phyloP scores from a whole-genome alignment of 148 eudicot species.

The Rhododendron griersonianum region DNA sequence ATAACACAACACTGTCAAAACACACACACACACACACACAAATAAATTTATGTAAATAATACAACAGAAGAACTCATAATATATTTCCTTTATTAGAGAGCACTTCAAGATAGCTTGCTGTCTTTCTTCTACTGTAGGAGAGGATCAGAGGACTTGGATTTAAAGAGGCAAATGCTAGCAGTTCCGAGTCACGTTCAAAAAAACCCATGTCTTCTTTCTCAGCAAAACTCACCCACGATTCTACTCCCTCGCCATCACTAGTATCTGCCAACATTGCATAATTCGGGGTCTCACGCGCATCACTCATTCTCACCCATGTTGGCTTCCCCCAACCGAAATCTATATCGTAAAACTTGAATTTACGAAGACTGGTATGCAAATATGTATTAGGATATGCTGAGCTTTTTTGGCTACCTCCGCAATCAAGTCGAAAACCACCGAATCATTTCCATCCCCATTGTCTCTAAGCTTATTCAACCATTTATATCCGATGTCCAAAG shows the following conservation, averaged over 20 bases:
- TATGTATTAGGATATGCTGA: neutral
- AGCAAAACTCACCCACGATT: neutral
- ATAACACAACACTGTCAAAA: no score
- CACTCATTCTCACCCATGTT: neutral
- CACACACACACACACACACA: no score
- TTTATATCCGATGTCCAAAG: no score
- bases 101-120: no score
- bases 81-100: no score
- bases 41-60: no score
- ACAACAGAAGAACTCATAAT: no score
- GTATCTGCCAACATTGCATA: neutral
- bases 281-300: neutral
- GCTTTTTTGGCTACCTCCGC: neutral
- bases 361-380: neutral
- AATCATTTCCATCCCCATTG: neutral
- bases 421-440: neutral
- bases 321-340: conserved; percentile 10
- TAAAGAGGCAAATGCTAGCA: neutral
- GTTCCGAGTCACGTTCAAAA: neutral
- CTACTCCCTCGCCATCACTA: neutral
- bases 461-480: neutral
- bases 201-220: neutral
- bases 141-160: neutral
- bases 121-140: neutral
- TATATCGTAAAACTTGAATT: neutral